Base-by-base conservation (phyloP, 805 yeast species). In the Wickerhamiella nectarea region DNA sequence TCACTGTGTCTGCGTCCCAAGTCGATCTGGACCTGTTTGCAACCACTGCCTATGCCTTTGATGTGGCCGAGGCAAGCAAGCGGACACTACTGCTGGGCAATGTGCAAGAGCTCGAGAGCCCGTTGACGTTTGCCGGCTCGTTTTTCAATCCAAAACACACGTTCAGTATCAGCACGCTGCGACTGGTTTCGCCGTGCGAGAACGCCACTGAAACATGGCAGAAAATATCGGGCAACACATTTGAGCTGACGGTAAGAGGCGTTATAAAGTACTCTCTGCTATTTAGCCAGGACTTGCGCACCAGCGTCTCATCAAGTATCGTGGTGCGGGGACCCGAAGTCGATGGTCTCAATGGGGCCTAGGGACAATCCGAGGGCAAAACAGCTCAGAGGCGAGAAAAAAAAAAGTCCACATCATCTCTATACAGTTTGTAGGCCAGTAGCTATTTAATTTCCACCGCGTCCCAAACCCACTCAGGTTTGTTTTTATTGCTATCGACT, bases 11-110 rank as follows among this genome's bases (percentile, higher is more conserved):
- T 2, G 67, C 87, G 2, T 65, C 67, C 34, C 74, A 75, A 11
- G 78, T 79, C 8, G 89, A 83, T 51, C 60, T 89, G 34, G 96
- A 89, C 58, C 67, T 89, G 2, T 89, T 89, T 66, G 96, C 66
- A 2, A 58, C 59, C 25, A 48, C 62, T 9, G 44, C 49, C 12
- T 50, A 53, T 40, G 36, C 35, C n/a, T n/a, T n/a, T n/a, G n/a
- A n/a, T n/a, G 53, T 51, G 25, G 54, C 49, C 12, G 56, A 58
- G 18, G 20, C 31, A 6, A 55, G 49, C 14, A 65, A 67, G 6
- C 78, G 79, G 51, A 86, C 95, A 0, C 75, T 87, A 10, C 62
- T 86, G 20, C 64, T 87, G 34, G 96, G 97, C 0, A 71, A 78
- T 3, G 71, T 85, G 1, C 58, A 62, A 14, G 61, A 62, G 18